Evolutionary conservation across 371 early-diverging fungal species (phyloP).

Genomic region (Chytridiales sp.): DNA sequence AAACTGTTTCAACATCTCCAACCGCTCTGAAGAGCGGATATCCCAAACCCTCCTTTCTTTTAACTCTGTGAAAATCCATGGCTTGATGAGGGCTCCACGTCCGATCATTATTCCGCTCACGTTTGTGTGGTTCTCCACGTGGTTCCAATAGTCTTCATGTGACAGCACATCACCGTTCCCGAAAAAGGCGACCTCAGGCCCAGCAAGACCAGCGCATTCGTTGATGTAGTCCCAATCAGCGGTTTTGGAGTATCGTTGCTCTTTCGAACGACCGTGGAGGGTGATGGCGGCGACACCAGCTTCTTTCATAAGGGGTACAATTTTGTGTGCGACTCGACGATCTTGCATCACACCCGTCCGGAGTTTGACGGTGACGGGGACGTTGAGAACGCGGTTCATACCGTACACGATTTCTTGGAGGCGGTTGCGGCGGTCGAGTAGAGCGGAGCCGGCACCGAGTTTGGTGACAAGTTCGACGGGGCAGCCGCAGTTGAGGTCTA

Average conservation of each 20-base stretch:
- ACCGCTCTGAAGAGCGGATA: constrained; percentile 85
- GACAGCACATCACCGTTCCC: constrained; percentile 93
- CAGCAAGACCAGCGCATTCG: constrained; percentile 48
- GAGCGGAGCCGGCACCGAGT: constrained; percentile 81
- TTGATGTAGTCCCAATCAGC: constrained; percentile 93
- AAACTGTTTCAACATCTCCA: constrained; percentile 85
- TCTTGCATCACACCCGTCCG: constrained; percentile 77
- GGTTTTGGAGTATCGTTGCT: constrained; percentile 86
- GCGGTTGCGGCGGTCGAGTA: constrained; percentile 66
- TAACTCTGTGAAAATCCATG: constrained; percentile 91
- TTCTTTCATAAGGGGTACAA: constrained; percentile 66
- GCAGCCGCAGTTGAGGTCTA: constrained; percentile 93
- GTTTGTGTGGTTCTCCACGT: constrained; percentile 47
- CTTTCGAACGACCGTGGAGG: constrained; percentile 89
- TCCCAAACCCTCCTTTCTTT: constrained; percentile 84
- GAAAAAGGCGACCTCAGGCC: constrained; percentile 36
- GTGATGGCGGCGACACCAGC: constrained; percentile 60
- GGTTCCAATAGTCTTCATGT: constrained; percentile 78
- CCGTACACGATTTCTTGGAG: constrained; percentile 76
- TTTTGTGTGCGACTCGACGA: constrained; percentile 68
- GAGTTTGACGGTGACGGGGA: constrained; percentile 89
- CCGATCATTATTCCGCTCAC: constrained; percentile 93
- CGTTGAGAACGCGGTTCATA: constrained; percentile 66
- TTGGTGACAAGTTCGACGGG: constrained; percentile 88
- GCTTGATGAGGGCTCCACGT: constrained; percentile 88